Percentiles rank a stretch among this genome's conserved stretches.
phyloP scores from a whole-genome alignment of 176 grass and related monocot genomes.

The Bolboschoenus planiculmis region DNA sequence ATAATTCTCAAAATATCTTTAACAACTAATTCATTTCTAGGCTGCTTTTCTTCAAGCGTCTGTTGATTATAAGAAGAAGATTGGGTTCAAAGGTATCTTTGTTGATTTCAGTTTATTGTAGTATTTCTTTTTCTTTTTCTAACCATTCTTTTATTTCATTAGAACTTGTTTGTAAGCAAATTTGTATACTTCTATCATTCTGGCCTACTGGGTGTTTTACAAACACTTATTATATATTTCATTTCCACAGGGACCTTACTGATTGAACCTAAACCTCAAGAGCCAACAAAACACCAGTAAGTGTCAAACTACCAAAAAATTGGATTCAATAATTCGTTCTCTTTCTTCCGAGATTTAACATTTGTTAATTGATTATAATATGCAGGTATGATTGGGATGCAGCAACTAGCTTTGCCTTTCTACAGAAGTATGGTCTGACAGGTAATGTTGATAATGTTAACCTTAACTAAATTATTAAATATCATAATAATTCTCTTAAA shows the following conservation, averaged over 20 bases:
- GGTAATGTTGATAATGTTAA: constrained; percentile 34
- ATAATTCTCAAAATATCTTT: constrained; percentile 10
- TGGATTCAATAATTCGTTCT: background rate
- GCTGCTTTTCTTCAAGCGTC: constrained; percentile 89
- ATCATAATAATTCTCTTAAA: background rate
- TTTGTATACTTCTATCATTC: background rate
- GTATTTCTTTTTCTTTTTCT: background rate
- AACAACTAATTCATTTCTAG: constrained; percentile 28
- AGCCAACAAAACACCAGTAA: constrained; percentile 98
- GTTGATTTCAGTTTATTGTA: background rate
- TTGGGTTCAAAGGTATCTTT: constrained; percentile 69
- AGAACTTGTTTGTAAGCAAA: background rate
- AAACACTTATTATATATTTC: constrained; percentile 12
- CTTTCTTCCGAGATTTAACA: background rate
- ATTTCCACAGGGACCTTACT: constrained; percentile 48
- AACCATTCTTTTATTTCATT: background rate
- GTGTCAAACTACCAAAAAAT: constrained; percentile 13
- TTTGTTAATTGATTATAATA: constrained; percentile 25
- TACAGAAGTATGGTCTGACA: constrained; percentile 88
- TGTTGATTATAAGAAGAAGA: constrained; percentile 92
- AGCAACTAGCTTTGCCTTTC: constrained; percentile 80
- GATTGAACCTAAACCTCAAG: constrained; percentile 97
- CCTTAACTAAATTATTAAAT: background rate
- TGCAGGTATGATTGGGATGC: constrained; percentile 97
- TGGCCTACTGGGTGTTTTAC: background rate